A percentile compares a stretch with the other conserved stretches of the same genome.
Conservation (phyloP, 306 rosid species). For the Elaeagnus macrophylla region DNA sequence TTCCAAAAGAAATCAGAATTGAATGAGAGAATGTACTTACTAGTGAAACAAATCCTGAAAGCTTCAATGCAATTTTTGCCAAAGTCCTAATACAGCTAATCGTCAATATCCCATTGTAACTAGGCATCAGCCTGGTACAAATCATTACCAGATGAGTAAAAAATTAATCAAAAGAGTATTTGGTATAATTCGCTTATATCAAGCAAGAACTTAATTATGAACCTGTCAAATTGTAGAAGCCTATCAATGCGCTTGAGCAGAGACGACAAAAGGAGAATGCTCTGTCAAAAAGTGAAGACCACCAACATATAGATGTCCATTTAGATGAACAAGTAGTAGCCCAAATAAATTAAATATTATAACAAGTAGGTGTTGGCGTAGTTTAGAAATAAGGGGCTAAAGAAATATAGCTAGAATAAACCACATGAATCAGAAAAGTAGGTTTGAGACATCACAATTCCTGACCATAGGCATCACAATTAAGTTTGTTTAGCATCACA, state of each 20-base stretch:
- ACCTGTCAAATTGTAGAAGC: constrained; percentile 94
- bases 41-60: constrained; percentile 65
- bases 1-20: constrained; percentile 14
- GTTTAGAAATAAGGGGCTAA: too few relatives aligned
- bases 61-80: constrained; percentile 88
- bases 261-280: constrained; percentile 67
- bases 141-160: constrained; percentile 23
- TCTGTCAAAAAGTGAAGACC: constrained; percentile 42
- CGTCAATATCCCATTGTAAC: constrained; percentile 87
- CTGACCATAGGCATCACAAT: too few relatives aligned
- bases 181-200: constrained; percentile 12
- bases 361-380: neutral
- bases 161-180: constrained; percentile 24
- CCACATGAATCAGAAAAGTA: too few relatives aligned
- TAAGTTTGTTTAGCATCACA: too few relatives aligned
- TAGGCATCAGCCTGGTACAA: constrained; percentile 84
- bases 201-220: constrained; percentile 18
- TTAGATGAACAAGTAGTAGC: neutral
- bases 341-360: constrained; percentile 1
- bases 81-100: constrained; percentile 79
- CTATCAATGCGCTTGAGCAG: constrained; percentile 87
- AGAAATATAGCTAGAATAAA: too few relatives aligned
- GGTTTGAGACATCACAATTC: too few relatives aligned
- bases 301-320: constrained; percentile 9
- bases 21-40: constrained; percentile 37